Base-by-base conservation (phyloP, 805 yeast genomes). In the Clavispora vitiphila region DNA sequence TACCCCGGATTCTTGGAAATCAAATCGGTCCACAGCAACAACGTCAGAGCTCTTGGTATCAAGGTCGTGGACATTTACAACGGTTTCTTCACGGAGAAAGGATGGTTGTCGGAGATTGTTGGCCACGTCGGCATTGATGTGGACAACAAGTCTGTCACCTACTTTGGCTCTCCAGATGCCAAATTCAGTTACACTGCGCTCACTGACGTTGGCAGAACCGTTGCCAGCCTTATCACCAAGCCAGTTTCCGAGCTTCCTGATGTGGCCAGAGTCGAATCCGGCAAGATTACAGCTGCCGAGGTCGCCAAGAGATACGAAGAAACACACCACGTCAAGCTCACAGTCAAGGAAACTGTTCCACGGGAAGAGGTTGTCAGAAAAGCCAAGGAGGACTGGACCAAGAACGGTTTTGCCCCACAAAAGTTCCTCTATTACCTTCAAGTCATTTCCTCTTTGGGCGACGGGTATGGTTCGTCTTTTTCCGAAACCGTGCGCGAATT, bases 61-160 rank as follows among this genome's bases (percentile, higher is more conserved):
- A 77, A 77, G 56, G 67, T 71, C 0, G 69, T 75, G 39, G 76
- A 71, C 47, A 50, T 77, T 12, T 25, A 42, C 37, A 72, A 76
- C 12, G 54, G 67, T 0, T 54, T 62, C 25, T 76, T 77, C 49
- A 65, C 61, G 1, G 49, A 40, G 5, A 72, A 71, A 5, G 20
- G 53, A 2, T 66, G 60, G 52, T 45, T 66, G 35, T 65, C 65
- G 44, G 71, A 64, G 26, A 39, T 50, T 14, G 53, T 67, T 11
- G 65, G 56, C 8, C 58, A 55, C n/a, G 57, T 65, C 37, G 76
- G 76, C 9, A 56, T 64, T 39, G 64, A 74, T 43, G 6, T 44
- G 6, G 40, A 37, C 18, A 9, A 41, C 22, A 44, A 74, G 38
- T 61, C 72, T 22, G 57, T 71, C 31, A 52, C 75, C 4, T 64